Base-by-base conservation (phyloP, 2,329 filamentous ascomycete species). In the Dothiorella sarmentorum region DNA sequence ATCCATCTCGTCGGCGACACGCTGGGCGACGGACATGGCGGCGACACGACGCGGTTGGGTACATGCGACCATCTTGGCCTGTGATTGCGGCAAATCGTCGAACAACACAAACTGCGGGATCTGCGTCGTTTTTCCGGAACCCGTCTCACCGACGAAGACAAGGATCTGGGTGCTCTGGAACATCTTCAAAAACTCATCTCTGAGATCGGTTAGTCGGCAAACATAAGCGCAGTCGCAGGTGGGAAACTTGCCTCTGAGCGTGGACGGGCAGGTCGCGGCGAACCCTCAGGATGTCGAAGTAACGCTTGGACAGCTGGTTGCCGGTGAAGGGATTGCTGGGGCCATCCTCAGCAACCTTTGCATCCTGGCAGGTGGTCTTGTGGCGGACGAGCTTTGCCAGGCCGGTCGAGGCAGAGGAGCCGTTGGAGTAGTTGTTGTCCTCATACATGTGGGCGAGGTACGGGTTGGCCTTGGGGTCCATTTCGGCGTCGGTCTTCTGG, bases 71-170 rank as follows among this genome's bases (percentile, higher is more conserved):
- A 97, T 87, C 79, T 97, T 97, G 71, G 85, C 83, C 66, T 87
- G 86, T 63, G 85, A 79, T 68, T 97, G 90, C 24, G 94, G 93
- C 29, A 97, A 83, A 75, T 99, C 94, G 76, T 99, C 94, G 80
- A 89, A 97, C 38, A 99, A 85, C 64, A 99, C 93, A 73, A 97
- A 99, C 74, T 99, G 94, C 2, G 94, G 94, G 62, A 99, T 97
- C 80, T 99, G 94, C 0, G 94, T 99, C 4, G 94, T 99, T 80
- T 99, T 99, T 78, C 94, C 94, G 65, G 94, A 99, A 85, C 95
- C 94, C 7, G 94, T 99, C 81, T 99, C 94, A 79, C 94, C 94
- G 64, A 99, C 94, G 69, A 99, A 97, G 68, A 99, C 94, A 61
- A 99, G 85, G 66, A 99, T 97, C 76, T 99, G 94, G 22, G 87